Evolutionary conservation across 495 filamentous ascomycete genomes (phyloP).

Genomic region (Aspergillus saccharolyticus): DNA sequence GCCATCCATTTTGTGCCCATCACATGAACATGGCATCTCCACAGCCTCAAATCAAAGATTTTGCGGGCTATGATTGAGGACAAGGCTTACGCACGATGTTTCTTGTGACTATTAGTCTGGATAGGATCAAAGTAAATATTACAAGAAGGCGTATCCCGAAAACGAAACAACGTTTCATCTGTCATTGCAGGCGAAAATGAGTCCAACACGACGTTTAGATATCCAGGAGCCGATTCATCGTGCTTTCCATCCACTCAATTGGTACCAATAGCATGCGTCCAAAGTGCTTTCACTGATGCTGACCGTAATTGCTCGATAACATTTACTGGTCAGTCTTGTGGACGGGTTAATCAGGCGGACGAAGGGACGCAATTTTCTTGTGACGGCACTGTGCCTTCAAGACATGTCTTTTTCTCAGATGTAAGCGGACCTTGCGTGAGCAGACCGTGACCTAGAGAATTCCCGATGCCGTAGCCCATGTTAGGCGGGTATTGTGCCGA

Average conservation of each 20-base stretch:
- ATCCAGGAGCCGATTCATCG: not conserved
- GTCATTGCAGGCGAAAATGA: not conserved
- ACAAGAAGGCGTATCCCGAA: no score
- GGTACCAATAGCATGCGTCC: no score
- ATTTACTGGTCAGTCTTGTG: no score
- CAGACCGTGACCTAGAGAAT: not conserved
- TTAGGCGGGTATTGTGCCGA: not conserved
- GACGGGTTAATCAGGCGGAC: not conserved
- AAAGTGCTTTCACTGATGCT: not conserved
- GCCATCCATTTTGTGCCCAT: not conserved
- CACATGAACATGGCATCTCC: no score
- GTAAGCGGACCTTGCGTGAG: not conserved
- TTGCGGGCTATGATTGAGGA: no score
- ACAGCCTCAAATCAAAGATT: no score
- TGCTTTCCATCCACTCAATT: no score
- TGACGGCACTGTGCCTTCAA: not conserved
- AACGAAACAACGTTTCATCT: not conserved
- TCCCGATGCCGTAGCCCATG: not conserved
- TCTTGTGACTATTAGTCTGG: not conserved
- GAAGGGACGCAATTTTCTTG: not conserved
- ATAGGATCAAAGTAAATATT: not conserved
- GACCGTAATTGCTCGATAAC: not conserved
- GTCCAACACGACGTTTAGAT: not conserved
- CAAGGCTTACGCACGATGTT: no score
- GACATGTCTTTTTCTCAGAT: not conserved